Base-by-base conservation (phyloP, 768 basidiomycete genomes). In the Macrolepiota dolichaula region DNA sequence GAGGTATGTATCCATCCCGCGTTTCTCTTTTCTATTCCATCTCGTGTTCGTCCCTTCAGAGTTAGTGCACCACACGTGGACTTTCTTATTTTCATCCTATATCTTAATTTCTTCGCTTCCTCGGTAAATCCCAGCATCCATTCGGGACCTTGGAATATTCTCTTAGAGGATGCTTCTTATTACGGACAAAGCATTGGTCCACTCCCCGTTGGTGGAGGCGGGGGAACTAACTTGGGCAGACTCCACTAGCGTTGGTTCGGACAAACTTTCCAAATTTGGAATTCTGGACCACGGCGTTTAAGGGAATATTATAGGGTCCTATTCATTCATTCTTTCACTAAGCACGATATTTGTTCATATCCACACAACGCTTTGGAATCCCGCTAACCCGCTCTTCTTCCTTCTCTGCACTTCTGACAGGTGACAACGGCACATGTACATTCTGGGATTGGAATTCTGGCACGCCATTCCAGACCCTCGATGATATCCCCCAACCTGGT, bases 401-500 rank as follows among this genome's bases (percentile, higher is more conserved):
- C 42, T 19, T 44, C 37, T 44, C 15, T 49, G 36, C 15, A 51
- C 27, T 17, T 55, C 65, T 62, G 40, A 51, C 66, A 96, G 95
- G 83, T 49, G 96, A 98, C 70, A 97, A 98, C 66, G 96, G 96
- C 3, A 85, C 92, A 1, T 76, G 96, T 25, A 90, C 90, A 0
- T 82, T 96, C 68, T 98, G 96, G 96, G 96, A 98, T 72, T 98
- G 94, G 70, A 79, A 91, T 60, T 95, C 94, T 0, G 97, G 97
- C 12, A 87, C 91, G 38, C 91, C 96, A 7, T 98, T 98, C 83
- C 96, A 98, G 72, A 90, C 92, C 59, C 72, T 95, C 76, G 91
- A 95, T 54, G 96, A 98, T 69, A 82, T 95, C 2, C 95, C 96
- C 0, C 97, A 98, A 70, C 95, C 96, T 0, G 97, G 97, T n/a